Percentiles rank a stretch among this genome's conserved stretches.
Evolutionary conservation across 345 rosid species (phyloP).

Genomic region (Aquilaria yunnanensis): DNA sequence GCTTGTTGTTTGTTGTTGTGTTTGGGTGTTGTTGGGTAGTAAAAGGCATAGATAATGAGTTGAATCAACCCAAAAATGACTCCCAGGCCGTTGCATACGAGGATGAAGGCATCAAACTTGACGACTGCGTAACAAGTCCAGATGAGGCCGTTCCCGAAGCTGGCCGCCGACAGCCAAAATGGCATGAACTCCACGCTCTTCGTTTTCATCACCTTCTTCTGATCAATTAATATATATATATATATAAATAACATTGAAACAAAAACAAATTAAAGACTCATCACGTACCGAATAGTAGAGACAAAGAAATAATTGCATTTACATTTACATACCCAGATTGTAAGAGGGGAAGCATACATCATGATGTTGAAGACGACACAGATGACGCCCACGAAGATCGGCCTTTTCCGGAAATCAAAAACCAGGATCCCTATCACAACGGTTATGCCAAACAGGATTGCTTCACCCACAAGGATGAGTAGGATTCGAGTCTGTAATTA

Average conservation of each 20-base stretch:
- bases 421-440: conserved; percentile 1
- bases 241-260: no score
- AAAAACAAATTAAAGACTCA: no score
- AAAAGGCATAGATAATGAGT: conserved; percentile 29
- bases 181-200: conserved; percentile 60
- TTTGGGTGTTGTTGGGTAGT: conserved; percentile 21
- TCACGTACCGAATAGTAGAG: no score
- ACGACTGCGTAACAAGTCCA: conserved; percentile 39
- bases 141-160: conserved; percentile 23
- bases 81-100: conserved; percentile 69
- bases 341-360: conserved; percentile 51
- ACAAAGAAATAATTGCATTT: no score
- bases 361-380: conserved; percentile 40
- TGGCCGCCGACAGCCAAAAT: conserved; percentile 33
- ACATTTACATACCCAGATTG: conserved; percentile 25
- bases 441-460: neutral
- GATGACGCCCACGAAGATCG: conserved; percentile 38
- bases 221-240: neutral
- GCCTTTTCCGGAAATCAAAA: conserved; percentile 6
- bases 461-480: neutral
- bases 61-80: conserved; percentile 28
- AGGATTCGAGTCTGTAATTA: neutral
- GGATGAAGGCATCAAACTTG: conserved; percentile 27
- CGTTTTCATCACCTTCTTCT: conserved; percentile 31
- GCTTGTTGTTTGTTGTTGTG: neutral